A percentile compares a stretch with the other conserved stretches of the same genome.
Evolutionary conservation across 2,329 filamentous ascomycete species (phyloP).

Genomic region (Mariannaea elegans): DNA sequence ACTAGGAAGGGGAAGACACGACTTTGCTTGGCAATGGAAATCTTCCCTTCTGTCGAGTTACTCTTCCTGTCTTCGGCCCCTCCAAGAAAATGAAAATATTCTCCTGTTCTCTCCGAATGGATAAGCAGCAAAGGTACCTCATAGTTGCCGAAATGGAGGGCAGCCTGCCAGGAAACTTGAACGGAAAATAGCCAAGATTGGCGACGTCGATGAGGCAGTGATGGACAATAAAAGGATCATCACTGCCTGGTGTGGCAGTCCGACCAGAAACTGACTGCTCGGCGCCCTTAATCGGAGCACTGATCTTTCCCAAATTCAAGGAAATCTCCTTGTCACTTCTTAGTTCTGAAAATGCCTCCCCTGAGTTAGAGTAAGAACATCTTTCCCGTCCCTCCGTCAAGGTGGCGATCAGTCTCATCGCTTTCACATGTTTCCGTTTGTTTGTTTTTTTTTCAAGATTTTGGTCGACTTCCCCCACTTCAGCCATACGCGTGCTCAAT

Average conservation of each 20-base stretch:
- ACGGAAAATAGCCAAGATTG: no score
- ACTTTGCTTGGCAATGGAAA: neutral
- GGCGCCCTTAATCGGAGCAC: neutral
- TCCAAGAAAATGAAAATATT: no score
- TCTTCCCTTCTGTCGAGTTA: no score
- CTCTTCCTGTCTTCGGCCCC: neutral
- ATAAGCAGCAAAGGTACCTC: no score
- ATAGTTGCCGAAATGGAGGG: no score
- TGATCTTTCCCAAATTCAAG: neutral
- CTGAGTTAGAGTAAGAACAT: neutral
- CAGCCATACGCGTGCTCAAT: neutral
- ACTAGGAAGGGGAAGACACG: no score
- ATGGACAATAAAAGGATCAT: neutral
- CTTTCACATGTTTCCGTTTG: slow-evolving; percentile 1
- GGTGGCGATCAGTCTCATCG: neutral
- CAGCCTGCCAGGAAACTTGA: no score
- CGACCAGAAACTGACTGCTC: neutral
- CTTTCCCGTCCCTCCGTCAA: neutral
- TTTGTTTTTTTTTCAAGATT: neutral
- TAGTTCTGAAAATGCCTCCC: neutral
- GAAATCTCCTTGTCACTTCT: neutral
- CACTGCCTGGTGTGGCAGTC: neutral
- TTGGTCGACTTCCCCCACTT: neutral
- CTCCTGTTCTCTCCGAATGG: neutral
- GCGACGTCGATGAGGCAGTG: neutral